These are phyloP conservation scores for Dicorynia guianensis DNA, from an alignment of 306 rosid genomes.

Conservation along the genomic window DNA sequence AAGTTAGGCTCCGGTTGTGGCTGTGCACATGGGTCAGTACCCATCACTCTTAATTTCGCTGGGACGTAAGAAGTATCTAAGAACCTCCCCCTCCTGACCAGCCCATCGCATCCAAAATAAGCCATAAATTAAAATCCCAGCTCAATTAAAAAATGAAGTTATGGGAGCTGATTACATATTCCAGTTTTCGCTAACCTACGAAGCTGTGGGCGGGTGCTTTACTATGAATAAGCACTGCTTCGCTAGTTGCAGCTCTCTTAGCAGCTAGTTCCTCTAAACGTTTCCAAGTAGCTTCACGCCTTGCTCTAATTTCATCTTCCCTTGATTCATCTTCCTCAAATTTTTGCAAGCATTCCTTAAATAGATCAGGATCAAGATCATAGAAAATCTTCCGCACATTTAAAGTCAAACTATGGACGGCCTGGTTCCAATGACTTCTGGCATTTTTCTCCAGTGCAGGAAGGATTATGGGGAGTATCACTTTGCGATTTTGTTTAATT, in stretches of 20 bases:
- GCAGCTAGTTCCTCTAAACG: conserved; percentile 74
- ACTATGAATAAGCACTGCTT: conserved; percentile 49
- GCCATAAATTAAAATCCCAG: conserved; percentile 32
- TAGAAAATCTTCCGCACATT: conserved; percentile 73
- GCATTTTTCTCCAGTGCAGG: conserved; percentile 81
- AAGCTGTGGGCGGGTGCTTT: conserved; percentile 39
- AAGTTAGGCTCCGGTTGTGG: conserved; percentile 29
- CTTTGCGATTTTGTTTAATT: conserved; percentile 71
- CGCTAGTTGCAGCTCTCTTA: conserved; percentile 57
- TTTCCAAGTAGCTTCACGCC: conserved; percentile 73
- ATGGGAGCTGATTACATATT: conserved; percentile 42
- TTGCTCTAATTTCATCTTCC: conserved; percentile 53
- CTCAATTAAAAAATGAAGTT: conserved; percentile 49
- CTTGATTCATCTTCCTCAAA: conserved; percentile 64
- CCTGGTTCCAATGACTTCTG: conserved; percentile 82
- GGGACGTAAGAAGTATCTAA: conserved; percentile 38
- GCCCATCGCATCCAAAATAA: conserved; percentile 42
- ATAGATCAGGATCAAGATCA: conserved; percentile 74
- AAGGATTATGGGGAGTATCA: conserved; percentile 75
- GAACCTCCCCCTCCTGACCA: conserved; percentile 48
- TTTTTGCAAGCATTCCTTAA: conserved; percentile 67
- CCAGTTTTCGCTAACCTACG: conserved; percentile 49
- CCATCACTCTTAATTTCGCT: conserved; percentile 41
- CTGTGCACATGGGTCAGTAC: conserved; percentile 42
- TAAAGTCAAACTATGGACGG: conserved; percentile 78